Base-by-base conservation (phyloP, 768 basidiomycete genomes). In the Lactifluus volemus region DNA sequence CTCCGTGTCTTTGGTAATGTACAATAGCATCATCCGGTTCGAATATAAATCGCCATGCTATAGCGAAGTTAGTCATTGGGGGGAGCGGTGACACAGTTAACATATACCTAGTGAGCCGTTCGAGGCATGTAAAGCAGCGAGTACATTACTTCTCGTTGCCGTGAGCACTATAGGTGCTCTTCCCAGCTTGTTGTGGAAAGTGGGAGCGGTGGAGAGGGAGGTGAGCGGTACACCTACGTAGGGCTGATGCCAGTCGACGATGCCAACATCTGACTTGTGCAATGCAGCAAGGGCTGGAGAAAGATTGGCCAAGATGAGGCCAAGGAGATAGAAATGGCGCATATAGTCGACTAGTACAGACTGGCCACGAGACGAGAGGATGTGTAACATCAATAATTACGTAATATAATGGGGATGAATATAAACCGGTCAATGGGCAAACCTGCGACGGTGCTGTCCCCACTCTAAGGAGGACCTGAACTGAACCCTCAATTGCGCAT, bases 181-280 rank as follows among this genome's bases (percentile, higher is more conserved):
- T 12, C 61, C 65, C 11, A 59, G 69, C 32, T 68, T 69, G 39
- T 72, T 67, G 64, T 82, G 81, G 65, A 92, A 84, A 9, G 77
- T 70, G 0, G 92, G 92, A 6, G 85, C 76, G 1, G 80, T 81
- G 17, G 77, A 68, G 0, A 67, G 69, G 2, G 82, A 77, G 9
- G 78, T 71, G 4, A 85, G 76, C 0, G 92, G 89, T 4, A 87
- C 79, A 15, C 94, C 94, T 58, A 92, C 75, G 32, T 88, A 79
- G 14, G 78, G 72, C 66, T 84, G 88, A 72, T 97, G 81, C 94
- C 94, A 98, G 76, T 96, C 93, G 49, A 94, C 79, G 48, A 88
- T 74, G 48, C 90, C 89, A 57, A 83, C 88, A 59, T 92, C 88
- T 25, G 85, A 81, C 68, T 88, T 80, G 61, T 89, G 85, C 38